These are phyloP conservation scores for Citrus cavaleriei DNA, from an alignment of 345 rosid species.

Conservation along the genomic window DNA sequence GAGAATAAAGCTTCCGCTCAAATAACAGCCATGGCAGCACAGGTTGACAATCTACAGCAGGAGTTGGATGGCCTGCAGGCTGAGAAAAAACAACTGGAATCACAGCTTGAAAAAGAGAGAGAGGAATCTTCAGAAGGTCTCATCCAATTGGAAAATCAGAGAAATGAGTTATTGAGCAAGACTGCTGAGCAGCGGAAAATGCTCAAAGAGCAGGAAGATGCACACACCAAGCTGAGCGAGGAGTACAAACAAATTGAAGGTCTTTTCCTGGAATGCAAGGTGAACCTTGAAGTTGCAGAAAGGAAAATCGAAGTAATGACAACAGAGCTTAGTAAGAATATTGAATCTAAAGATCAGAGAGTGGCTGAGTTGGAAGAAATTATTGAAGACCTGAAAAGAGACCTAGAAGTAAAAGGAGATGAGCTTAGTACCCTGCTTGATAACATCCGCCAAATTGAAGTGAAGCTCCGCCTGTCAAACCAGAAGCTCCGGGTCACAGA, in stretches of 20 bases:
- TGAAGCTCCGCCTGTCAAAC: conserved; percentile 82
- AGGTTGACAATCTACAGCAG: conserved; percentile 38
- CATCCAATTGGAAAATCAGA: conserved; percentile 37
- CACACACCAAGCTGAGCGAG: conserved; percentile 31
- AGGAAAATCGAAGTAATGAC: conserved; percentile 41
- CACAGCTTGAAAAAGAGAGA: conserved; percentile 50
- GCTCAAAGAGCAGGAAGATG: conserved; percentile 45
- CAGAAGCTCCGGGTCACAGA: conserved; percentile 92
- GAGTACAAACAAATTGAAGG: conserved; percentile 34
- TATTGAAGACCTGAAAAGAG: conserved; percentile 60
- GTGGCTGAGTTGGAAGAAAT: conserved; percentile 52
- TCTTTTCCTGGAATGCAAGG: conserved; percentile 30
- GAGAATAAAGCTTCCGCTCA: conserved; percentile 48
- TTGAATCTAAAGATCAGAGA: conserved; percentile 35
- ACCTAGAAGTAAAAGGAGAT: conserved; percentile 76
- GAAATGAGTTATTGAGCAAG: conserved; percentile 26
- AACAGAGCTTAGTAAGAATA: conserved; percentile 24
- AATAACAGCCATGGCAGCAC: conserved; percentile 35
- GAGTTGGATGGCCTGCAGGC: conserved; percentile 45
- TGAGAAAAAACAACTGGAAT: conserved; percentile 37
- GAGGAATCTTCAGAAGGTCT: conserved; percentile 42
- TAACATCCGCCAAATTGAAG: conserved; percentile 59
- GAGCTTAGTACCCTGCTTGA: conserved; percentile 53
- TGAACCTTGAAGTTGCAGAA: conserved; percentile 32
- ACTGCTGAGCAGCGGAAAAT: conserved; percentile 41